Percentiles rank a stretch among this genome's conserved stretches.
Evolutionary conservation across 495 filamentous ascomycete genomes (phyloP).

Genomic region (Clohesyomyces aquaticus): DNA sequence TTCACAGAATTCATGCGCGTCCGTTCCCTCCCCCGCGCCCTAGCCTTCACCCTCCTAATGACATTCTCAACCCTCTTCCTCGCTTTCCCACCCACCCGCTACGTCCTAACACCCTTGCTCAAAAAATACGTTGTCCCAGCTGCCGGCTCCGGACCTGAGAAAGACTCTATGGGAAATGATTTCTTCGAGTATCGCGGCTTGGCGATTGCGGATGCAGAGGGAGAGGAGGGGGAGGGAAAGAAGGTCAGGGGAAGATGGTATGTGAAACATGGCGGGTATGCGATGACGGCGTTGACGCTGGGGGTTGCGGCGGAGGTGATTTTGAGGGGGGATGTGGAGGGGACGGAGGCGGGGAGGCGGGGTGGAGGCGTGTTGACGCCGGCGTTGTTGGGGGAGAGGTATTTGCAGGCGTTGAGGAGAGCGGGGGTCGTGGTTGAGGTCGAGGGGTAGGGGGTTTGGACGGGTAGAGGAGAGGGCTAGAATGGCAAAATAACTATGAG

Average conservation of each 20-base stretch:
- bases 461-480: no score
- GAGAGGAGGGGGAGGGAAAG: constrained; percentile 34
- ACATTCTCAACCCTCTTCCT: constrained; percentile 55
- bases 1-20: constrained; percentile 70
- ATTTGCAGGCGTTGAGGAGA: constrained; percentile 68
- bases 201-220: constrained; percentile 55
- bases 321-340: constrained; percentile 58
- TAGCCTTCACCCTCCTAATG: constrained; percentile 61
- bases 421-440: constrained; percentile 58
- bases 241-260: constrained; percentile 62
- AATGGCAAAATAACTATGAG: no score
- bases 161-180: constrained; percentile 50
- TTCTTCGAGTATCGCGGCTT: constrained; percentile 68
- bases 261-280: constrained; percentile 68
- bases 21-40: constrained; percentile 61
- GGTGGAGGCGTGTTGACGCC: constrained; percentile 77
- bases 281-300: constrained; percentile 67
- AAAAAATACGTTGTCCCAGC: constrained; percentile 57
- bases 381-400: constrained; percentile 79
- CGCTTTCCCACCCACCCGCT: constrained; percentile 58
- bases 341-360: constrained; percentile 57
- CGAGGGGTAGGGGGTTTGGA: not conserved
- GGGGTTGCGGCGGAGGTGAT: constrained; percentile 73
- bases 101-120: constrained; percentile 47
- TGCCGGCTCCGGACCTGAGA: constrained; percentile 69